A percentile compares a stretch with the other conserved stretches of the same genome.
These are phyloP conservation scores for Cystobasidium pallidum DNA, from an alignment of 1,284 basidiomycete genomes.

Conservation along the genomic window DNA sequence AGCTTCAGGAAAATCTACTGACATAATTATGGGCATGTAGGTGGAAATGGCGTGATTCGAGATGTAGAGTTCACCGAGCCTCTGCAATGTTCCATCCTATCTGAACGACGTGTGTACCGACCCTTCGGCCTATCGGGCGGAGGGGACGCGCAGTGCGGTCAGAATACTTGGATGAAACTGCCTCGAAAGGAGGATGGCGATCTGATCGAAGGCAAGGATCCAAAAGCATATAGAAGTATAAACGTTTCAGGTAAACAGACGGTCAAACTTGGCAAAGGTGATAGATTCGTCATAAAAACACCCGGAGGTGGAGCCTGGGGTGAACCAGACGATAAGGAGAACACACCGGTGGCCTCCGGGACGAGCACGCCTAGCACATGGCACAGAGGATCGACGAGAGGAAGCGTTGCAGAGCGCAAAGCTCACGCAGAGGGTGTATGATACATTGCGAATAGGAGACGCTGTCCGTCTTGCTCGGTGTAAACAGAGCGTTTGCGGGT, in stretches of 20 bases:
- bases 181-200: constrained; percentile 68
- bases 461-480: background rate
- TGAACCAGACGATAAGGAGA: constrained; percentile 50
- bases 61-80: constrained; percentile 79
- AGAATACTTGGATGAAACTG: constrained; percentile 87
- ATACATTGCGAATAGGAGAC: background rate
- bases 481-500: too few species aligned
- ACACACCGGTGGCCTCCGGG: constrained; percentile 13
- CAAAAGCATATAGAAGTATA: constrained; percentile 63
- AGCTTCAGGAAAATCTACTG: too few species aligned
- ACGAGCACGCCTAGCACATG: constrained; percentile 24
- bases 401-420: constrained; percentile 37
- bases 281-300: constrained; percentile 79
- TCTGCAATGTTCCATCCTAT: constrained; percentile 29
- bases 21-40: constrained; percentile 60
- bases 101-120: constrained; percentile 79
- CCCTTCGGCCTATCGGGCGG: constrained; percentile 93
- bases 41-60: constrained; percentile 84
- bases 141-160: constrained; percentile 71
- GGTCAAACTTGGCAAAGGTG: constrained; percentile 81
- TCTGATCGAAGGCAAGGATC: constrained; percentile 40
- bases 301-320: constrained; percentile 95
- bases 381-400: constrained; percentile 22
- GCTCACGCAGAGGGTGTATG: constrained; percentile 38
- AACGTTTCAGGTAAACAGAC: constrained; percentile 92